A percentile compares a stretch with the other conserved stretches of the same genome.
phyloP scores from a whole-genome alignment of 129 eudicot species.

The Rutidosis leptorrhynchoides region DNA sequence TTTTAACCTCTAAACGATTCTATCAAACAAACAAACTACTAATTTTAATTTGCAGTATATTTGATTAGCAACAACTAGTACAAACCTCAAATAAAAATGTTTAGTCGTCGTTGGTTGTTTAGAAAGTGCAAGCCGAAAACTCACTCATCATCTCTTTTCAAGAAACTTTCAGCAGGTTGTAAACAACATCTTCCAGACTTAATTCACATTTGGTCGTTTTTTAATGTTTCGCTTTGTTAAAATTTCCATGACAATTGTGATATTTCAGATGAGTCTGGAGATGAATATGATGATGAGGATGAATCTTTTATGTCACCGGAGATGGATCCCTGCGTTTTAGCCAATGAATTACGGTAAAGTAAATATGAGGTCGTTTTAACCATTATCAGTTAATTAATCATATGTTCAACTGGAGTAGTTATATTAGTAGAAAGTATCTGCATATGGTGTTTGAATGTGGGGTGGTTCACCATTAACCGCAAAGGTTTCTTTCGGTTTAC shows the following conservation, averaged over 20 bases:
- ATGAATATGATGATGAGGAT: constrained; percentile 43
- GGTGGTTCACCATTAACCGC: too few species aligned
- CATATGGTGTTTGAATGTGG: too few species aligned
- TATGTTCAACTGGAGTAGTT: too few species aligned
- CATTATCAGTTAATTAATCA: too few species aligned
- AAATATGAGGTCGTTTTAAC: too few species aligned
- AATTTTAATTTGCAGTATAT: background rate
- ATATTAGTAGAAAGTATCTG: too few species aligned
- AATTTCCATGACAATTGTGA: constrained; percentile 1
- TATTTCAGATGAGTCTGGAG: constrained; percentile 37
- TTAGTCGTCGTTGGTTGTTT: constrained; percentile 42
- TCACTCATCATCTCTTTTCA: constrained; percentile 23
- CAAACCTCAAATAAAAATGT: constrained; percentile 29
- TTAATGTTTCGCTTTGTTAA: background rate
- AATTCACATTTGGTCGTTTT: background rate
- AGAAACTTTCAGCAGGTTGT: constrained; percentile 49
- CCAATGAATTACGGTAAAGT: constrained; percentile 57
- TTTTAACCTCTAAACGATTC: background rate
- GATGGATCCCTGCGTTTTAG: constrained; percentile 42
- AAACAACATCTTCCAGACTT: background rate
- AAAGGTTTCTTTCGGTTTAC: too few species aligned
- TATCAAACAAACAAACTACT: constrained; percentile 6
- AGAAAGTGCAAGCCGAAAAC: constrained; percentile 40
- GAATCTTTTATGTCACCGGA: constrained; percentile 41
- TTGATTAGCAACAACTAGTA: constrained; percentile 26